Evolutionary conservation across 768 basidiomycete species (phyloP), one percentile per base, ranked within the genome.

Genomic region (Kwoniella shandongensis): DNA sequence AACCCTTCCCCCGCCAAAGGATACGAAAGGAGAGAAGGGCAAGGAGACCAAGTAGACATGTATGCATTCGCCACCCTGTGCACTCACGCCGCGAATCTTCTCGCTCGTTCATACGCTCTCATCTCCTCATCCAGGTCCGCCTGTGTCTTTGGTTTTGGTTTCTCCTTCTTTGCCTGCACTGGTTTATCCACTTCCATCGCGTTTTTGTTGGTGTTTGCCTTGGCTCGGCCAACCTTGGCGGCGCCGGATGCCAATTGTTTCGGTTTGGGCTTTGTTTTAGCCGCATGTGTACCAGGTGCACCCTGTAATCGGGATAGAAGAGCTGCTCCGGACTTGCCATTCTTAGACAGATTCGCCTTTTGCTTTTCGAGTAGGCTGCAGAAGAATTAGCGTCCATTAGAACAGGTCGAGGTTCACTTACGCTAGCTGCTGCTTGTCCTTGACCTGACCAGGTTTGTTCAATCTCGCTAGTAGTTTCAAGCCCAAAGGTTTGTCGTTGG

Each of bases 41-140:
- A 42, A 42, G n/a, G 41, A 42, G 5, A 17, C 6, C 41, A 42
- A 42, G 41, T 6, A 42, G 17, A 8, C 6, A 6, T 18, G 22
- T 18, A 26, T 15, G 23, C 26, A 26, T 45, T 20, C 13, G 23
- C 8, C 23, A 42, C 6, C 7, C 17, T 42, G 23, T 42, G 41
- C 41, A 45, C 13, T 20, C 44, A 32, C 6, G 32, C 32, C 32
- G 66, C 67, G 52, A 72, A 72, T 18, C 64, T 50, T 38, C 68
- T 57, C 23, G 52, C 57, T 18, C 70, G 42, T 18, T 67, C 66
- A 47, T 66, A 72, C 23, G 50, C 47, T 32, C 65, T 51, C 67
- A 72, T 72, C 58, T 72, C 70, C 61, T 69, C 70, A 46, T 72
- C 70, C 62, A 72, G 50, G 46, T 72, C 57, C n/a, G 52, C 62